Base-by-base conservation (phyloP, 2,329 filamentous ascomycete genomes). In the Botrytis squamosa region DNA sequence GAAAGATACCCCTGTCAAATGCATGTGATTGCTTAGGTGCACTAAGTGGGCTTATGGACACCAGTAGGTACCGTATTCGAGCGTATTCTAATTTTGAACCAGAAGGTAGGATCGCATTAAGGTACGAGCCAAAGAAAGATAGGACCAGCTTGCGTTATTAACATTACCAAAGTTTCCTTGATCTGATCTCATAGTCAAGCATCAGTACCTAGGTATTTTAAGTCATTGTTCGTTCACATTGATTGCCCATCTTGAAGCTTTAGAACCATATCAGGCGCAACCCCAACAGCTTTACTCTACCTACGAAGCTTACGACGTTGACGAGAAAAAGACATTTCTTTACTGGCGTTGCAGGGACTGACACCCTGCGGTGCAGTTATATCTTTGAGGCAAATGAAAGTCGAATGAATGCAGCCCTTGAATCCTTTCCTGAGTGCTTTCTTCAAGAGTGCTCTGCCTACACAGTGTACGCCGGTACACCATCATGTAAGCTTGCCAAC, bases 371-470 rank as follows among this genome's bases (percentile, higher is more conserved):
- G 74, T 77, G 77, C 74, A 76, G 77, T 77, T 74, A 71, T 67
- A 72, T 78, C 75, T 69, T 74, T 78, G 74, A 74, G 74, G 75
- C 75, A 77, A 75, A 76, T 79, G 79, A 79, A 79, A 80, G 79
- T 81, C 77, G 85, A 84, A 86, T 92, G 92, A 90, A 97, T 97
- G 95, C 95, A 95, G 91, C 94, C 96, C 86, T 89, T 98, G 91
- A 99, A 99, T 86, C 96, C 96, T 83, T 98, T 98, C 85, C 89
- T 99, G 84, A 92, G 93, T 87, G 94, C 95, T 88, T 98, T 99
- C 90, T 98, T 98, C 89, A 94, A 94, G 87, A 98, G 94, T 89
- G 91, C 93, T 83, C 89, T 98, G 82, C 92, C 93, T 79, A 87
- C 92, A 80, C 95, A 98, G 90, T 98, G 96, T 87, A 90, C 91